A percentile compares a stretch with the other conserved stretches of the same genome.
Conservation (phyloP, 805 yeast genomes). For the Kodamaea sagamina region DNA sequence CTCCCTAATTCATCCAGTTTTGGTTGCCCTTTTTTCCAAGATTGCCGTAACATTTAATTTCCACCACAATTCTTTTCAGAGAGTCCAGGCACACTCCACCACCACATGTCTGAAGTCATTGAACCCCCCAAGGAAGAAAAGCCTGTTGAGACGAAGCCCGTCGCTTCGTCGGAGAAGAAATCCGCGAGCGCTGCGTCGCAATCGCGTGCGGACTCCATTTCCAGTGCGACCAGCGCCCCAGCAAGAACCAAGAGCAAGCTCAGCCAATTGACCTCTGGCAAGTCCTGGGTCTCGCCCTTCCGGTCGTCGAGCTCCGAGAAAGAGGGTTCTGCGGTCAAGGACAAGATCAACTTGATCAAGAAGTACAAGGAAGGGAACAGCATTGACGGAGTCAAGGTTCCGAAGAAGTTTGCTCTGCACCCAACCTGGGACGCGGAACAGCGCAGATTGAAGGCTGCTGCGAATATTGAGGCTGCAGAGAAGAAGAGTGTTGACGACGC, state of each 20-base stretch:
- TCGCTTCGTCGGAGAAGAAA: slow-evolving; percentile 5
- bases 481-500: slow-evolving; percentile 13
- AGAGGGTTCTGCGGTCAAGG: slow-evolving; percentile 20
- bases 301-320: slow-evolving; percentile 27
- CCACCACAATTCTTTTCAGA: slow-evolving; percentile 8
- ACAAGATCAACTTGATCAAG: slow-evolving; percentile 31
- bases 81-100: not conserved
- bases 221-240: slow-evolving; percentile 2
- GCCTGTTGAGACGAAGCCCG: slow-evolving; percentile 9
- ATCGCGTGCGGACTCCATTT: not conserved
- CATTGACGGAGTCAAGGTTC: slow-evolving; percentile 37
- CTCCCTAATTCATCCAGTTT: slow-evolving; percentile 9
- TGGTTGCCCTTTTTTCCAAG: slow-evolving; percentile 10
- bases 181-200: not conserved
- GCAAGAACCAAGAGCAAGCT: slow-evolving; percentile 17
- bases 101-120: slow-evolving; percentile 21
- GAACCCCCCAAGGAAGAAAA: slow-evolving; percentile 12
- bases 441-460: slow-evolving; percentile 12
- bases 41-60: slow-evolving; percentile 10
- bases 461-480: slow-evolving; percentile 13
- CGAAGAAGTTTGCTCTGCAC: slow-evolving; percentile 42
- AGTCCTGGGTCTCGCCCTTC: slow-evolving; percentile 47
- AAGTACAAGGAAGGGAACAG: slow-evolving; percentile 38
- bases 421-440: slow-evolving; percentile 38
- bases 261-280: slow-evolving; percentile 32